phyloP scores from a whole-genome alignment of 2,329 filamentous ascomycete genomes.

The Paecilomyces sp. region DNA sequence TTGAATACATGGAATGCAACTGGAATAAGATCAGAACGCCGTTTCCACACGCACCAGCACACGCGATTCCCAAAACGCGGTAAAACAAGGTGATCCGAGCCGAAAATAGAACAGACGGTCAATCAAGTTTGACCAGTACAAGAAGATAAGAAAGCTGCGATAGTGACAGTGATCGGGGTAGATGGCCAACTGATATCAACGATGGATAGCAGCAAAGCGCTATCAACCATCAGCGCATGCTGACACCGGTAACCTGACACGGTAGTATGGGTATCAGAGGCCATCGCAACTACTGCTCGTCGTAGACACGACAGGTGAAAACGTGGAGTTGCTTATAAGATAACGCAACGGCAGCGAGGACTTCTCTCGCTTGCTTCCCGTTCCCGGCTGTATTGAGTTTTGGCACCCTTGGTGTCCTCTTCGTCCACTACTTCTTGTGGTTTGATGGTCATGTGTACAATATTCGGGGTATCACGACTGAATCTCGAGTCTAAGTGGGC shows the following conservation, averaged over 20 bases:
- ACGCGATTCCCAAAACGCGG: neutral
- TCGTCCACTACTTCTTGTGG: slow-evolving; percentile 79
- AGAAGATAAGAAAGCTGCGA: neutral
- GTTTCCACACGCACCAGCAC: slow-evolving; percentile 4
- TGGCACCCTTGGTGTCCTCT: slow-evolving; percentile 64
- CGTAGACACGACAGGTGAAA: neutral
- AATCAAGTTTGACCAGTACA: neutral
- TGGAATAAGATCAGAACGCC: slow-evolving; percentile 12
- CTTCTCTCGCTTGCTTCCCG: slow-evolving; percentile 50
- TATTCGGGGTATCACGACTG: slow-evolving; percentile 65
- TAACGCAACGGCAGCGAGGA: slow-evolving; percentile 58
- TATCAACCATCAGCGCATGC: neutral
- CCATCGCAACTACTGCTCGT: neutral
- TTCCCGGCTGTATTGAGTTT: slow-evolving; percentile 43
- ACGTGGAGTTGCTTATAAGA: slow-evolving; percentile 41
- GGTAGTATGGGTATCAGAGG: neutral
- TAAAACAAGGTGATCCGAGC: neutral
- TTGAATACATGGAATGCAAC: slow-evolving; percentile 10
- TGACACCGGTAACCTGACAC: neutral
- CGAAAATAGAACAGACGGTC: neutral
- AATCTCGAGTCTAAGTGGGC: slow-evolving; percentile 64
- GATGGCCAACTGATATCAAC: neutral
- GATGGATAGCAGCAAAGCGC: neutral
- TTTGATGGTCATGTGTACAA: slow-evolving; percentile 91
- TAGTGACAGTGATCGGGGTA: neutral